Conservation (phyloP, 306 rosid genomes). For the Citrullus colocynthis region DNA sequence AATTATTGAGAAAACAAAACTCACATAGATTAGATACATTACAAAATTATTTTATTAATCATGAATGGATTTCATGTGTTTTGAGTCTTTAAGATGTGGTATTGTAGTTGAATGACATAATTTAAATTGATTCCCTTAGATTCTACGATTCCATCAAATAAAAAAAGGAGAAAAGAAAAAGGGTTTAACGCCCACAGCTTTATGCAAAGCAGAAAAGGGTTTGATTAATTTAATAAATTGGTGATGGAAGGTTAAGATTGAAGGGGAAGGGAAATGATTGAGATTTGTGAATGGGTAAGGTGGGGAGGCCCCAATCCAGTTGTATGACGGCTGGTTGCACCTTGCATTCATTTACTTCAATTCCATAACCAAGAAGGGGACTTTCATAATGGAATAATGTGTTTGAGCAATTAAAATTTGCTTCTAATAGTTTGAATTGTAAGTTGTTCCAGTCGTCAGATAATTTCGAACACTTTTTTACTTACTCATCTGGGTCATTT, state of each 20-base stretch:
- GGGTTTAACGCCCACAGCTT: background rate
- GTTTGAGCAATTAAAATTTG: too few relatives aligned
- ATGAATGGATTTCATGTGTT: too few relatives aligned
- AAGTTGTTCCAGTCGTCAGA: too few relatives aligned
- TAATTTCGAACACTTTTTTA: too few relatives aligned
- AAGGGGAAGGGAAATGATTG: background rate
- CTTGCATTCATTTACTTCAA: background rate
- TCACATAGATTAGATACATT: too few relatives aligned
- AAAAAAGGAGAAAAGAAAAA: background rate
- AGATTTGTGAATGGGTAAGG: too few relatives aligned
- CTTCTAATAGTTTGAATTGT: too few relatives aligned
- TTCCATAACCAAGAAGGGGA: background rate
- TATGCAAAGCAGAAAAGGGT: background rate
- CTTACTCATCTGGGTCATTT: too few relatives aligned
- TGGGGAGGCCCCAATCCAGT: background rate
- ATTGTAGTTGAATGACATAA: too few relatives aligned
- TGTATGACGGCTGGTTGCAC: background rate
- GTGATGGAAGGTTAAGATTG: background rate
- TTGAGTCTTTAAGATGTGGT: too few relatives aligned
- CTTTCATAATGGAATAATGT: background rate
- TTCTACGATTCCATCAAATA: conserved; percentile 16
- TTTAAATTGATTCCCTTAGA: conserved; percentile 11
- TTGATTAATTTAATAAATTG: background rate
- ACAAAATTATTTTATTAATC: too few relatives aligned
- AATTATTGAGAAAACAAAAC: too few relatives aligned